Base-by-base conservation (phyloP, 139 green algal genomes). In the Tetradesmus lagerheimii region DNA sequence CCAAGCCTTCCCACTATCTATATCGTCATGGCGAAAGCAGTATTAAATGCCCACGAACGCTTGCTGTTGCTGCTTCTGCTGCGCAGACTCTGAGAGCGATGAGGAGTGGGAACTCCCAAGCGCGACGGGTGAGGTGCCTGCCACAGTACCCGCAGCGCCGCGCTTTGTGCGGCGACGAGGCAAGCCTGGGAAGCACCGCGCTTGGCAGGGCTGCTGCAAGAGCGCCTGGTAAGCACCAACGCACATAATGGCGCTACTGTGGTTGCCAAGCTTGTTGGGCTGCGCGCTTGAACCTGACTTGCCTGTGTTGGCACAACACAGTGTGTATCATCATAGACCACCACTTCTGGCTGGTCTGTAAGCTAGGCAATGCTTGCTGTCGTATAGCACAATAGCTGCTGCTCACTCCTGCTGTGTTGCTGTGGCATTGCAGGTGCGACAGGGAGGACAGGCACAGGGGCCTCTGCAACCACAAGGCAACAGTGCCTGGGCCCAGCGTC, bases 391-490 rank as follows among this genome's bases (percentile, higher is more conserved):
- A 71, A 71, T 71, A 9, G 67, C 67, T 8, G n/a, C n/a, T 11
- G 8, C 39, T 41, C n/a, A 18, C 18, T 47, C 37, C 11, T 16
- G 11, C 31, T n/a, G 18, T 53, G 12, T 37, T 82, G 35, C 76
- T 77, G 25, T 8, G 4, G 57, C 57, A 8, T 23, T 86, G 81
- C 79, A 93, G 91, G 91, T 94, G 91, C 77, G 90, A 91, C 64
- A 34, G 89, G 20, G 91, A 92, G 43, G 86, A 91, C 80, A 67
- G 89, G 45, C 91, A 94, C 39, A 62, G 89, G 27, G 91, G 91
- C 16, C 47, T 91, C 16, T 94, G 91, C 89, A 94, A 94, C 76
- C 82, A 79, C 74, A 71, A 64, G 39, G 91, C 91, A 11, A 83
- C 85, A 20, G 86, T 92, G 25, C 89, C 91, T 27, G 91, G 89